Percentiles rank a stretch among this genome's conserved stretches.
These are phyloP conservation scores for Bolboschoenus planiculmis DNA, from an alignment of 176 grass and related monocot species.

Conservation along the genomic window DNA sequence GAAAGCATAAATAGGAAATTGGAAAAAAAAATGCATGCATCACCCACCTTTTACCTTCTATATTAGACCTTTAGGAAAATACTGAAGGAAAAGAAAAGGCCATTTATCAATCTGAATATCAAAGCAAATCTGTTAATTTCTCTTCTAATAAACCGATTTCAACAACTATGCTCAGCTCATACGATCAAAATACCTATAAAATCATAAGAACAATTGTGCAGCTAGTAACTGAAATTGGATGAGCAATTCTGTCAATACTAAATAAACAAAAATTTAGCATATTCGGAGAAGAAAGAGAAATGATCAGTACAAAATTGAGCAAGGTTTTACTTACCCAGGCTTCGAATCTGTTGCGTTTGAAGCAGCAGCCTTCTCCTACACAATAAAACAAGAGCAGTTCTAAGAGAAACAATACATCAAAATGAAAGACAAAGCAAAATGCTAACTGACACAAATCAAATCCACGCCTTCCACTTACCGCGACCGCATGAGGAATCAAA, in stretches of 20 bases:
- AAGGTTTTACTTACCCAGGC: constrained; percentile 16
- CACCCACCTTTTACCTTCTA: not conserved
- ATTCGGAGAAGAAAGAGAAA: not conserved
- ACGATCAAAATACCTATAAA: not conserved
- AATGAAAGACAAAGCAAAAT: not conserved
- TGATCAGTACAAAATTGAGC: not conserved
- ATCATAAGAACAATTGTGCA: not conserved
- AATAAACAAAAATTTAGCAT: not conserved
- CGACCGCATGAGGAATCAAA: constrained; percentile 35
- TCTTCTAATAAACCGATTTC: not conserved
- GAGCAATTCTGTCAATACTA: not conserved
- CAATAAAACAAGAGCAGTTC: not conserved
- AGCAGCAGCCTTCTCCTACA: constrained; percentile 20
- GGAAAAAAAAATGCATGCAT: not conserved
- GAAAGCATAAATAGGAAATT: not conserved
- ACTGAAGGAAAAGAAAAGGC: not conserved
- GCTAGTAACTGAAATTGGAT: not conserved
- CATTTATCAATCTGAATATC: not conserved
- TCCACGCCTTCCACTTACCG: constrained; percentile 5
- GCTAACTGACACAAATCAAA: not conserved
- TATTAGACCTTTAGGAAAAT: not conserved
- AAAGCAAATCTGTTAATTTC: not conserved
- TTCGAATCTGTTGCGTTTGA: constrained; percentile 9
- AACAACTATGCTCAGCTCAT: not conserved
- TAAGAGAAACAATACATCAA: constrained; percentile 1